These are phyloP conservation scores for Ailanthus altissimus DNA, from an alignment of 345 rosid genomes.

Conservation along the genomic window DNA sequence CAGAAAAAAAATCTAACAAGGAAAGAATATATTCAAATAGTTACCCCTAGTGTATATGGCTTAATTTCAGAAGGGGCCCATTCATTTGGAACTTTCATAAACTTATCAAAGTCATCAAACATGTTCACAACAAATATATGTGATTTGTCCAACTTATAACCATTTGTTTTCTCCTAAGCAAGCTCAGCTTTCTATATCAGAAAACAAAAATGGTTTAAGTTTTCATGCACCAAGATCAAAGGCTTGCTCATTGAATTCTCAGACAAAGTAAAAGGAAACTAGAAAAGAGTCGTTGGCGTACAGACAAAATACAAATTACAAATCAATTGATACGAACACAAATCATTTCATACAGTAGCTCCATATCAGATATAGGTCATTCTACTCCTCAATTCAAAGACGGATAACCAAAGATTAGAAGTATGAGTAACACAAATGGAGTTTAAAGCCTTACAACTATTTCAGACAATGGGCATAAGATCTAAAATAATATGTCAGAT, in stretches of 20 bases:
- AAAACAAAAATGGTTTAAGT: background rate
- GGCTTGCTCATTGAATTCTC: background rate
- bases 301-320: background rate
- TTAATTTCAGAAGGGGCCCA: slow-evolving; percentile 88
- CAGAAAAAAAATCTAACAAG: background rate
- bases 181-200: slow-evolving; percentile 83
- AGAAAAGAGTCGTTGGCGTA: background rate
- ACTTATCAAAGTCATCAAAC: slow-evolving; percentile 78
- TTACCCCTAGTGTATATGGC: slow-evolving; percentile 85
- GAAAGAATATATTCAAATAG: slow-evolving; percentile 7
- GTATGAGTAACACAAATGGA: background rate
- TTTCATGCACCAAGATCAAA: background rate
- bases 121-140: slow-evolving; percentile 83
- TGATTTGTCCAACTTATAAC: slow-evolving; percentile 62
- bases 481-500: no score
- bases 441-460: background rate
- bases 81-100: slow-evolving; percentile 80
- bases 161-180: slow-evolving; percentile 78
- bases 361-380: no score
- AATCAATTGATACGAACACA: background rate
- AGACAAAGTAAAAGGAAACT: background rate
- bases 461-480: background rate
- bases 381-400: no score
- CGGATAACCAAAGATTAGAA: background rate
- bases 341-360: background rate